Conservation (phyloP, 495 filamentous ascomycete species). For the Neurospora sp. region DNA sequence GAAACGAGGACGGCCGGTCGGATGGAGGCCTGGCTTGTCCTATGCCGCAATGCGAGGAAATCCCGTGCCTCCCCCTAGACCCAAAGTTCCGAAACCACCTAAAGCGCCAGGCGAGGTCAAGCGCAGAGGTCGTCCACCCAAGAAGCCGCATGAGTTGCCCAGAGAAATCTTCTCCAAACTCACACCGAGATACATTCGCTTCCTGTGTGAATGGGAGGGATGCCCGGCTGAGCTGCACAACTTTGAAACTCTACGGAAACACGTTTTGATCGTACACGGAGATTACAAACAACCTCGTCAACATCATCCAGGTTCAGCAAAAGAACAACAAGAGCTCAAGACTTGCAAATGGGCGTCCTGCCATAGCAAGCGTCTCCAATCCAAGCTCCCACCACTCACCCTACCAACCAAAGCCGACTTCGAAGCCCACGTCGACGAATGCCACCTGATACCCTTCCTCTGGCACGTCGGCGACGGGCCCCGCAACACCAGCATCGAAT, state of each 20-base stretch:
- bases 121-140: constrained; percentile 11
- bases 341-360: constrained; percentile 3
- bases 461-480: constrained; percentile 61
- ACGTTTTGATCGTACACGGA: constrained; percentile 50
- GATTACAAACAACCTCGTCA: neutral
- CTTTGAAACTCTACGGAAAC: constrained; percentile 55
- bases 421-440: constrained; percentile 47
- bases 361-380: constrained; percentile 13
- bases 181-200: constrained; percentile 17
- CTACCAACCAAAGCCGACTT: constrained; percentile 35
- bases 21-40: constrained; percentile 17
- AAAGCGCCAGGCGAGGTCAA: constrained; percentile 11
- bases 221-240: constrained; percentile 70
- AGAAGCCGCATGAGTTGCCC: constrained; percentile 12
- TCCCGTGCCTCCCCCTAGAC: neutral
- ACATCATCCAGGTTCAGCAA: neutral
- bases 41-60: constrained; percentile 5
- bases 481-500: constrained; percentile 18
- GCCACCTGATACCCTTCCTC: constrained; percentile 48
- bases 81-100: constrained; percentile 8
- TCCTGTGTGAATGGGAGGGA: constrained; percentile 27
- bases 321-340: constrained; percentile 5
- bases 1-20: constrained; percentile 22
- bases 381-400: neutral
- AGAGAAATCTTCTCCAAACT: constrained; percentile 16